Evolutionary conservation across 176 grass and related monocot genomes (phyloP), one percentile per base, ranked within the genome.

Genomic region (Aechmea fasciata): DNA sequence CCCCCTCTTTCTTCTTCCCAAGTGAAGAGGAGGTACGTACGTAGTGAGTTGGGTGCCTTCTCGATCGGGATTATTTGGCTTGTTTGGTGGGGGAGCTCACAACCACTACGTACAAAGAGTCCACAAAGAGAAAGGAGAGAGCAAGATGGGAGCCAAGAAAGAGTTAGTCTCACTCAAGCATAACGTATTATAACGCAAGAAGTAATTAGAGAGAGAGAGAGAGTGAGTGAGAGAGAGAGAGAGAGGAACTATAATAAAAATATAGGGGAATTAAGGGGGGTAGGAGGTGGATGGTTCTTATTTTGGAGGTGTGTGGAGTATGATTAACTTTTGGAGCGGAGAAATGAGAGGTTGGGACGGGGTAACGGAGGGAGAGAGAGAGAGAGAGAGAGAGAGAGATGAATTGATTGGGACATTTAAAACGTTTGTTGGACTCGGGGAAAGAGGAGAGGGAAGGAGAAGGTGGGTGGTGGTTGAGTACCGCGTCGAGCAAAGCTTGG

Each of bases 401-500:
- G 63, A 53, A 71, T 73, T 74, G 25, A 54, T 73, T 80, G n/a
- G 17, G 52, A 24, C 41, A 76, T 76, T 80, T 74, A 76, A 85
- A 76, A 50, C 33, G 77, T 75, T 71, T 72, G 71, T 72, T 85
- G 57, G 57, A 75, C 66, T 25, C 66, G 25, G 25, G 25, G 25
- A 26, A 26, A 26, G 1, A 26, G 49, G 29, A 33, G 55, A 47
- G 22, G 9, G 62, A 61, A 71, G 54, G 53, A 70, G 20, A n/a
- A n/a, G 75, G 83, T 85, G 50, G 83, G 67, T 85, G 77, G 72
- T 73, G 12, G 83, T 85, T 85, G 83, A 64, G 23, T n/a, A 61
- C 70, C 52, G 57, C 49, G 14, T 66, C 19, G 24, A 54, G 7
- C 22, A 55, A 79, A 71, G 7, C 65, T 79, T 57, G 47, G 77